These are phyloP conservation scores for Cryphonectria radicalis DNA, from an alignment of 2,329 filamentous ascomycete species.

Conservation along the genomic window DNA sequence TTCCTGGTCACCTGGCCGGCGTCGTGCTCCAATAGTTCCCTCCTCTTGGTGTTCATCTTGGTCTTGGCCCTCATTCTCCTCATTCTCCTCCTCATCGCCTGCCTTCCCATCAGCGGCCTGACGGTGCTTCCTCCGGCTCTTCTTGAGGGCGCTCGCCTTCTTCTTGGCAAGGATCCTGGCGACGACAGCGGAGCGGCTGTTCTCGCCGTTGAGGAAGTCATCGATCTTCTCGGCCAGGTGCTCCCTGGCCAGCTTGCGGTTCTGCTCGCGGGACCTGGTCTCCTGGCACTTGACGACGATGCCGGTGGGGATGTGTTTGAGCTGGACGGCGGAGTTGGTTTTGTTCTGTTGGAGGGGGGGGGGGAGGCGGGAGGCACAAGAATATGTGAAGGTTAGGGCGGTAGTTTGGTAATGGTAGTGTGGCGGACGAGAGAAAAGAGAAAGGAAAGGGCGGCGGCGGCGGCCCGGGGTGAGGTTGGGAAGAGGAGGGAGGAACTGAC, in stretches of 20 bases:
- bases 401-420: not conserved
- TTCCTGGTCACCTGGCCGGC: not conserved
- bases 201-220: slow-evolving; percentile 70
- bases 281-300: slow-evolving; percentile 94
- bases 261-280: slow-evolving; percentile 84
- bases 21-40: not conserved
- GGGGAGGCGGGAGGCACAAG: not conserved
- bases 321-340: slow-evolving; percentile 91
- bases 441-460: too few species aligned
- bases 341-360: slow-evolving; percentile 70
- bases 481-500: slow-evolving; percentile 47
- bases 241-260: slow-evolving; percentile 81
- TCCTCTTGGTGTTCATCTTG: not conserved
- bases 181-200: slow-evolving; percentile 69
- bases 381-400: not conserved
- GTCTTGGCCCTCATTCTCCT: slow-evolving; percentile 16
- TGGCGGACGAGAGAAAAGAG: slow-evolving; percentile 21
- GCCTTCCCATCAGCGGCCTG: slow-evolving; percentile 38
- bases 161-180: slow-evolving; percentile 66
- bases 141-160: slow-evolving; percentile 79
- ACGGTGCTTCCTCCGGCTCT: slow-evolving; percentile 79
- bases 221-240: slow-evolving; percentile 78
- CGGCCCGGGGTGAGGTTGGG: too few species aligned
- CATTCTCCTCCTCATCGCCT: slow-evolving; percentile 24
- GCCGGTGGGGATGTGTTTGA: slow-evolving; percentile 87